These are phyloP conservation scores for Raphidocelis subcapitata DNA, from an alignment of 139 green algal species.

Conservation along the genomic window DNA sequence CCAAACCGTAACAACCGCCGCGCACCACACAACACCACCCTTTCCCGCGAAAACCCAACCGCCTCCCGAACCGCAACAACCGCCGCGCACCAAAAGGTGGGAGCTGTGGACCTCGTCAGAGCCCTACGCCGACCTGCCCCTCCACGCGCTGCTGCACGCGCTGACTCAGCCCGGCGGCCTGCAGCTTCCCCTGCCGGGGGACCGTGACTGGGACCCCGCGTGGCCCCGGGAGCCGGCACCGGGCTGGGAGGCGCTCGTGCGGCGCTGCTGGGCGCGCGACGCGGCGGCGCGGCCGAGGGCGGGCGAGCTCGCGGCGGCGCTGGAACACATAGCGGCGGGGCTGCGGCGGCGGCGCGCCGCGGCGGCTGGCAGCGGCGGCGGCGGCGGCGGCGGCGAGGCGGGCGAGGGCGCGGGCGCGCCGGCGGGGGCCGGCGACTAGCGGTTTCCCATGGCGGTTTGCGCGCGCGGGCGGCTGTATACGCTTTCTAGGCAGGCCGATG, in stretches of 20 bases:
- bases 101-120: slow-evolving; percentile 24
- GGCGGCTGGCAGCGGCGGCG: too few relatives aligned
- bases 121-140: slow-evolving; percentile 17
- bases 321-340: slow-evolving; percentile 10
- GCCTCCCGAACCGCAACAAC: too few relatives aligned
- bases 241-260: slow-evolving; percentile 1
- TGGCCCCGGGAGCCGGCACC: neutral
- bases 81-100: slow-evolving; percentile 1
- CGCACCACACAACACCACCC: too few relatives aligned
- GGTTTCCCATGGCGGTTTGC: too few relatives aligned
- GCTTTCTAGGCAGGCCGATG: too few relatives aligned
- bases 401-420: too few relatives aligned
- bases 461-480: too few relatives aligned
- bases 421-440: too few relatives aligned
- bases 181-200: slow-evolving; percentile 8
- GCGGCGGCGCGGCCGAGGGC: neutral
- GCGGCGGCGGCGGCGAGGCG: too few relatives aligned
- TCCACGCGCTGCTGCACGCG: slow-evolving; percentile 19
- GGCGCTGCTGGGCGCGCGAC: slow-evolving; percentile 1
- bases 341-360: neutral
- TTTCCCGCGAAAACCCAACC: too few relatives aligned
- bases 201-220: neutral
- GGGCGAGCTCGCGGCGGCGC: slow-evolving; percentile 5
- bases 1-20: too few relatives aligned
- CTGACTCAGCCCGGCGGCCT: slow-evolving; percentile 5